Evolutionary conservation across 805 yeast genomes (phyloP), one percentile per base, ranked within the genome.

Genomic region (Yarrowia porcina): DNA sequence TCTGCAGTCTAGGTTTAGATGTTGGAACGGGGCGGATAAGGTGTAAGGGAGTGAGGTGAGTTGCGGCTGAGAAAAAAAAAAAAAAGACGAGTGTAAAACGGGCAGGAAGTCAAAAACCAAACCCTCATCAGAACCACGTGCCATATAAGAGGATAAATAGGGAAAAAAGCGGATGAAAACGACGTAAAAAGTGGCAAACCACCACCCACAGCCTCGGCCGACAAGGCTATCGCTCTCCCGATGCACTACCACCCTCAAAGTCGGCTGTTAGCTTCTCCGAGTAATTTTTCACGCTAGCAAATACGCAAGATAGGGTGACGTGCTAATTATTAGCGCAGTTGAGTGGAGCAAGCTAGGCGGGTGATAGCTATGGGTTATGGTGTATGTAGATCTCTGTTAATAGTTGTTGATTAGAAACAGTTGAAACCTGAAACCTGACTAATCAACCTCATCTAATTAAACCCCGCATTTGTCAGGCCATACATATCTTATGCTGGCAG

Each of bases 1-100:
- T 33, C 35, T 17, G 50, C 23, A 18, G 15, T 27, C 50, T 49
- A 49, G 56, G 56, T 49, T 49, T 21, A 47, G 56, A 45, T 45
- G 36, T 30, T 45, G 36, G 50, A 20, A 49, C 56, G 56, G 39
- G 56, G 56, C 39, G 56, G 56, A 49, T 49, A 49, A 49, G 56
- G 56, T 32, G 56, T 49, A 15, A 44, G 35, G 50, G 50, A 44
- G 35, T n/a, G n/a, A n/a, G n/a, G n/a, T n/a, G n/a, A 44, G 52
- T 45, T 45, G 52, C 52, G 52, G 52, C 52, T 45, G 56, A 49
- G 56, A 21, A 49, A 49, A 49, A 49, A 49, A 47, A 20, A 18
- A 10, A 7, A 36, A 36, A 18, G 41, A 17, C 11, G 41, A 10
- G 35, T 11, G 11, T 15, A 44, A 44, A 44, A 18, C 21, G 50